Evolutionary conservation across 495 filamentous ascomycete species (phyloP).

Genomic region (Podospora pseudocomata): DNA sequence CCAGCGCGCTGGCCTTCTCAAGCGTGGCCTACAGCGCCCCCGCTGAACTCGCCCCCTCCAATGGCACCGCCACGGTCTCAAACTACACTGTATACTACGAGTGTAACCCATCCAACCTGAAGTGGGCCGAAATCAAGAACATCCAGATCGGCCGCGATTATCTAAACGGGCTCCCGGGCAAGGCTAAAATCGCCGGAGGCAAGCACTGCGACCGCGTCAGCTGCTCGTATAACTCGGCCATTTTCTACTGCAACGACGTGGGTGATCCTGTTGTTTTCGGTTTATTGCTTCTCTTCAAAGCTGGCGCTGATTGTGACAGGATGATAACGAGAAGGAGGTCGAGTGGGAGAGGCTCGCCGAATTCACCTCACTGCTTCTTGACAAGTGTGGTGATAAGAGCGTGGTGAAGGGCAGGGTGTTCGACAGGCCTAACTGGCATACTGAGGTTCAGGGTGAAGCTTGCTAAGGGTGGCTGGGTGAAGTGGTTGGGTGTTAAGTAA

Average conservation of each 20-base stretch:
- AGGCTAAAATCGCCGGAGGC: not conserved
- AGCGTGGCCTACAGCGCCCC: not conserved
- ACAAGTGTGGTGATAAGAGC: not conserved
- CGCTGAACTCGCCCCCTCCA: not conserved
- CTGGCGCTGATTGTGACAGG: not conserved
- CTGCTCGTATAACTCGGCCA: not conserved
- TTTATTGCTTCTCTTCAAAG: not conserved
- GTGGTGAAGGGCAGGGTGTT: not conserved
- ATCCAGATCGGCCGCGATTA: not conserved
- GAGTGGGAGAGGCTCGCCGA: not conserved
- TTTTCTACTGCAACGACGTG: not conserved
- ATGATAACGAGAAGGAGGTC: not conserved
- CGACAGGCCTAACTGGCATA: not conserved
- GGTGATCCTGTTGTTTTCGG: not conserved
- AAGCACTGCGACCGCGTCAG: not conserved
- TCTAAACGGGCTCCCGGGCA: not conserved
- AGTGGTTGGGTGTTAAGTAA: not conserved
- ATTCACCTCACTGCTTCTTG: not conserved
- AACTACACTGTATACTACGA: not conserved
- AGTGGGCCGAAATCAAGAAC: too few species aligned
- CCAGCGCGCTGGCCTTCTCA: not conserved
- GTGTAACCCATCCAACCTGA: too few species aligned
- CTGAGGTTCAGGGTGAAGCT: not conserved
- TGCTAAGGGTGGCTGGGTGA: not conserved
- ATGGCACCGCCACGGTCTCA: not conserved